Evolutionary conservation across 371 early-diverging fungal genomes (phyloP).

Genomic region (Saksenaea oblongispora): DNA sequence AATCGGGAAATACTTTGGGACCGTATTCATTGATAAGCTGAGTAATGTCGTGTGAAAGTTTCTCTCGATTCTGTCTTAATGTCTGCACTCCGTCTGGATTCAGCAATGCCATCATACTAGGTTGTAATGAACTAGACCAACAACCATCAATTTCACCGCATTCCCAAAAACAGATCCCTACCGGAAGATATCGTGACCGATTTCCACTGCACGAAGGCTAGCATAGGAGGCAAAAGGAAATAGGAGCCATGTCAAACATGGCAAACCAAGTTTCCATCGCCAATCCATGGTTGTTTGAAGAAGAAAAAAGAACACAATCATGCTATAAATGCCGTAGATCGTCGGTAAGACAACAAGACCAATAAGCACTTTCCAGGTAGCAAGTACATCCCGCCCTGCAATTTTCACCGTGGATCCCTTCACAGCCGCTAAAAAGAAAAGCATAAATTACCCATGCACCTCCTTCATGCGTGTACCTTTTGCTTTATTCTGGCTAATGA

Average conservation of each 20-base stretch:
- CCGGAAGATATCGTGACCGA: slow-evolving; percentile 80
- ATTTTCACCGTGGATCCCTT: slow-evolving; percentile 89
- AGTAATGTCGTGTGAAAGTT: slow-evolving; percentile 73
- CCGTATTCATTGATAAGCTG: slow-evolving; percentile 82
- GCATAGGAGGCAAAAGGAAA: slow-evolving; percentile 76
- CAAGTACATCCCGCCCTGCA: slow-evolving; percentile 89
- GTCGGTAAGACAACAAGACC: slow-evolving; percentile 75
- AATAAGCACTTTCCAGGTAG: slow-evolving; percentile 92
- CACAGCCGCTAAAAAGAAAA: slow-evolving; percentile 65
- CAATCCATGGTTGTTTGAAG: slow-evolving; percentile 32
- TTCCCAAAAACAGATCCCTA: too few relatives aligned
- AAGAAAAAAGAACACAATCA: slow-evolving; percentile 48
- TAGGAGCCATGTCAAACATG: slow-evolving; percentile 50
- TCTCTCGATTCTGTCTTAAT: slow-evolving; percentile 61
- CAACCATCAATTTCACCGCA: too few relatives aligned
- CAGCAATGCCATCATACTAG: slow-evolving; percentile 72
- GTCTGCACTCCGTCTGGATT: slow-evolving; percentile 54
- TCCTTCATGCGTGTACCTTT: slow-evolving; percentile 35
- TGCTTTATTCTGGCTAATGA: slow-evolving; percentile 76
- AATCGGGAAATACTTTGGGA: slow-evolving; percentile 80
- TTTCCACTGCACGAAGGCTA: slow-evolving; percentile 84
- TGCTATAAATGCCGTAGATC: slow-evolving; percentile 70
- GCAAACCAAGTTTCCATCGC: slow-evolving; percentile 34
- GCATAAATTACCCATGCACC: neutral
- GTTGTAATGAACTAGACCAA: slow-evolving; percentile 67